These are phyloP conservation scores for Tulasnella sp. DNA, from an alignment of 768 basidiomycete species.

Conservation along the genomic window DNA sequence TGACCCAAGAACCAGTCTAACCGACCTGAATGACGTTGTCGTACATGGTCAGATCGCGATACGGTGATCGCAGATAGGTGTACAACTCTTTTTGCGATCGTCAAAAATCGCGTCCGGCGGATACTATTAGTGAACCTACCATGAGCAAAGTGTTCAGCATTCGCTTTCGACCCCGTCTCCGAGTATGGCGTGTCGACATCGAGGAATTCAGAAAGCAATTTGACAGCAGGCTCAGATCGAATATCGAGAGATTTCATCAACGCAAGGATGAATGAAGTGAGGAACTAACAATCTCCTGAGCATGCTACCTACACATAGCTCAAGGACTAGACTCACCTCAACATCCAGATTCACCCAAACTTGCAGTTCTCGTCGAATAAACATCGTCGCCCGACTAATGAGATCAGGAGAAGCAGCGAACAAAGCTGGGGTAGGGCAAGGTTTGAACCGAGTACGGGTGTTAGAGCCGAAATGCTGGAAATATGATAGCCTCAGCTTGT, in stretches of 20 bases:
- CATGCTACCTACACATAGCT: background rate
- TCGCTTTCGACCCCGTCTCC: slow-evolving; percentile 44
- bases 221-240: slow-evolving; percentile 66
- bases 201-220: slow-evolving; percentile 66
- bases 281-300: slow-evolving; percentile 40
- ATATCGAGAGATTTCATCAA: slow-evolving; percentile 90
- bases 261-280: slow-evolving; percentile 78
- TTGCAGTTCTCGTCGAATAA: slow-evolving; percentile 71
- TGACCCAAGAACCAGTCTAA: background rate
- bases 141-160: slow-evolving; percentile 91
- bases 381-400: slow-evolving; percentile 62
- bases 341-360: slow-evolving; percentile 87
- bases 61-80: slow-evolving; percentile 78
- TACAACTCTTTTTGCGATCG: slow-evolving; percentile 57
- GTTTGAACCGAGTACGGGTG: slow-evolving; percentile 70
- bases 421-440: slow-evolving; percentile 76
- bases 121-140: slow-evolving; percentile 39
- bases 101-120: background rate
- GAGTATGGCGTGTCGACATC: slow-evolving; percentile 56
- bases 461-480: slow-evolving; percentile 84
- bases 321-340: slow-evolving; percentile 41
- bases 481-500: background rate
- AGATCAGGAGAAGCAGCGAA: slow-evolving; percentile 66
- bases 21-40: slow-evolving; percentile 70
- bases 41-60: slow-evolving; percentile 68